These are phyloP conservation scores for Calonectria fujianensis DNA, from an alignment of 2,329 filamentous ascomycete genomes.

Conservation along the genomic window DNA sequence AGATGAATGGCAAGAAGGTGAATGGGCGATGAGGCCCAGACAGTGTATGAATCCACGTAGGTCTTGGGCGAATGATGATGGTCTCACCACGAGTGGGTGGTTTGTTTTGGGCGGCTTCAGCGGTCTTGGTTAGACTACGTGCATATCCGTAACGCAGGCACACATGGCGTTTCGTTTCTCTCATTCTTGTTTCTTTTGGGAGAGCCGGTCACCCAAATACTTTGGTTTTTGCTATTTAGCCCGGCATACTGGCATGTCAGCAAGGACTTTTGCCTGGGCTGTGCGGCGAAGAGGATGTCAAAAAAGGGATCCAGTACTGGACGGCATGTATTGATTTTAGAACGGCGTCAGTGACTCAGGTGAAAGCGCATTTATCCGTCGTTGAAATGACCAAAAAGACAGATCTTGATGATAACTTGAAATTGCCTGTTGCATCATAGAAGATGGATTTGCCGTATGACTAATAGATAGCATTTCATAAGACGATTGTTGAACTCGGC, in stretches of 20 bases:
- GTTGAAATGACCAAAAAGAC: constrained; percentile 18
- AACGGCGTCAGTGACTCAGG: constrained; percentile 13
- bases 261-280: constrained; percentile 18
- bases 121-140: constrained; percentile 42
- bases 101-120: constrained; percentile 44
- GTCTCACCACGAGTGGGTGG: constrained; percentile 39
- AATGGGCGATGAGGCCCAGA: constrained; percentile 64
- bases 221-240: constrained; percentile 40
- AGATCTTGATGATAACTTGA: constrained; percentile 17
- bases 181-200: constrained; percentile 31
- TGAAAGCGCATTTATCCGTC: constrained; percentile 1
- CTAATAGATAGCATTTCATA: constrained; percentile 1
- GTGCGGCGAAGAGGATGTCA: constrained; percentile 18
- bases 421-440: neutral
- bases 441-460: neutral
- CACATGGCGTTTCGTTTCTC: constrained; percentile 49
- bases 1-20: constrained; percentile 72
- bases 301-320: constrained; percentile 28
- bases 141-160: constrained; percentile 48
- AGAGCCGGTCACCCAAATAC: constrained; percentile 43
- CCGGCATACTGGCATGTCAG: constrained; percentile 9
- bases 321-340: constrained; percentile 22
- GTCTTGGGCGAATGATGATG: constrained; percentile 44
- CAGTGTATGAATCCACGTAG: constrained; percentile 34
- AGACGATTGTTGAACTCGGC: neutral